Evolutionary conservation across 179 eudicot species (phyloP), one percentile per base, ranked within the genome.

Genomic region (Gypsophila paniculata): DNA sequence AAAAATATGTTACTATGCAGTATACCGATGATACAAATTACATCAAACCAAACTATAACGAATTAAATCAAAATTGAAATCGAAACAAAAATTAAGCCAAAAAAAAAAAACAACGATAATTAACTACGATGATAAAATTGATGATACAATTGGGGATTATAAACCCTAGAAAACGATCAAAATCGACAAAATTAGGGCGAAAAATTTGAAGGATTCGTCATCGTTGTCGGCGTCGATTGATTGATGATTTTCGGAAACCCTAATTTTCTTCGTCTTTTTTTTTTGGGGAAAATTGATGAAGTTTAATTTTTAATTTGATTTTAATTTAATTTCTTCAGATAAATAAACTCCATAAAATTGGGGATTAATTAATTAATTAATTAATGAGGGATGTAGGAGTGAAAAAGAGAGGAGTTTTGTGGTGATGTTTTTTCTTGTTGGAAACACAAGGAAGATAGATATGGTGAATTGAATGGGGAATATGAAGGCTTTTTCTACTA

Each of bases 1-100:
- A 57, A 22, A 64, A 68, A 63, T 76, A 77, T 68, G 77, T 80
- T 76, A 76, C 66, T 76, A 74, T 73, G 61, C 78, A 80, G 80
- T 80, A 68, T 69, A 63, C 66, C 55, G 75, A 72, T 73, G 75
- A 72, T 73, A 80, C 77, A 73, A 44, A 63, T 72, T 80, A 80
- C 83, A 80, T 54, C 69, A 54, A 49, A 72, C 64, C 63, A 51
- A 52, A 65, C 48, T 36, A 52, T 64, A 34, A 60, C 34, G n/a
- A 34, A 64, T 48, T 70, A 61, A 66, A 58, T 46, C 46, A 36
- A 36, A 36, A 36, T 36, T 2, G 39, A 17, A 54, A 18, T 17
- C 34, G 34, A 17, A 54, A n/a, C 59, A 54, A 54, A 9, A 6
- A 42, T 42, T 42, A 54, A 54, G 3, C 57, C 15, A 54, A 54